phyloP scores from a whole-genome alignment of 140 eudicot species.

The Ambrosia hybrid region DNA sequence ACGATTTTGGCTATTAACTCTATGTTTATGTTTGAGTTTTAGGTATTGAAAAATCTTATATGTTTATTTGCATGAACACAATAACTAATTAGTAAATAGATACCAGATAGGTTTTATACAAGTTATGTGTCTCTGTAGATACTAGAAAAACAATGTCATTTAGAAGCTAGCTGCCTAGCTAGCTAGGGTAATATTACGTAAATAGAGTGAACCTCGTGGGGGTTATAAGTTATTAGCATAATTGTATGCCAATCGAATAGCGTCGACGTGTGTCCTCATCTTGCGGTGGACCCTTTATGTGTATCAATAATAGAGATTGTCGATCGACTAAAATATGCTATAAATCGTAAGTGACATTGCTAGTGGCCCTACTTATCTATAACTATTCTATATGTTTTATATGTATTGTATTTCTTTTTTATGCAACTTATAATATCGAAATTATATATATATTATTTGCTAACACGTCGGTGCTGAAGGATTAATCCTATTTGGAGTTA shows the following conservation, averaged over 20 bases:
- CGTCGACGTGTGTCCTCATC: conserved; percentile 30
- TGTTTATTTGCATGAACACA: too few species aligned
- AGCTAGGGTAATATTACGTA: neutral
- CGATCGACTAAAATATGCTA: conserved; percentile 33
- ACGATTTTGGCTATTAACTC: too few species aligned
- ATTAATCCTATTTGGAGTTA: too few species aligned
- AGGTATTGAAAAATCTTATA: too few species aligned
- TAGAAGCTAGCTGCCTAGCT: too few species aligned
- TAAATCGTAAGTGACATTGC: conserved; percentile 27
- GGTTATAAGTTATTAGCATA: neutral
- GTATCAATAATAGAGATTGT: conserved; percentile 39
- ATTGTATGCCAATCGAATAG: conserved; percentile 13
- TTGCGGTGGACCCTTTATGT: conserved; percentile 35
- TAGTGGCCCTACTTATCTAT: conserved; percentile 32
- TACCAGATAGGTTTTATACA: neutral
- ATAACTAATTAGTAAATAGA: neutral
- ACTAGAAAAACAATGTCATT: too few species aligned
- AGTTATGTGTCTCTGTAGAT: neutral
- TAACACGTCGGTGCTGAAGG: too few species aligned
- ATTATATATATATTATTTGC: too few species aligned
- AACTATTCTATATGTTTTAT: conserved; percentile 17
- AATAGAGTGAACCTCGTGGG: conserved; percentile 17
- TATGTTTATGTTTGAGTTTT: too few species aligned
- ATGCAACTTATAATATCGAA: neutral
- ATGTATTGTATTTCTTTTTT: neutral